These are phyloP conservation scores for Naganishia albida DNA, from an alignment of 1,284 basidiomycete genomes.

Conservation along the genomic window DNA sequence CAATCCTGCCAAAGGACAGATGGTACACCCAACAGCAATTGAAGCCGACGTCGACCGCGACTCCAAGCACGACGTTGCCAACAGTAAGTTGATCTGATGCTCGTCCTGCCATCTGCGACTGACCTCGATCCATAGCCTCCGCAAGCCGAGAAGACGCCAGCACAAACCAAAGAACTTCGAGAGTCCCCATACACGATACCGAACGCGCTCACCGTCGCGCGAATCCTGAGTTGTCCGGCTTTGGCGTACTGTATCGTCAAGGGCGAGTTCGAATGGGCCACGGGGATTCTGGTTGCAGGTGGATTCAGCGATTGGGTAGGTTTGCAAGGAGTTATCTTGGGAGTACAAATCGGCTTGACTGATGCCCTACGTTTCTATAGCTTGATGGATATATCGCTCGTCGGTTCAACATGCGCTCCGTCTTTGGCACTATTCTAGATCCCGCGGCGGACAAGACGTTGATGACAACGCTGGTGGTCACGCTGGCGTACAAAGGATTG, in stretches of 20 bases:
- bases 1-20: neutral
- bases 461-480: constrained; percentile 90
- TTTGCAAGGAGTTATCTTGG: constrained; percentile 19
- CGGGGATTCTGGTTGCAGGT: constrained; percentile 79
- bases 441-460: constrained; percentile 95
- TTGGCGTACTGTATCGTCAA: constrained; percentile 90
- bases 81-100: neutral
- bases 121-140: neutral
- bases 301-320: constrained; percentile 86
- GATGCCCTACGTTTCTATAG: constrained; percentile 54
- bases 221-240: constrained; percentile 83
- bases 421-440: constrained; percentile 91
- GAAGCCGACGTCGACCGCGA: neutral
- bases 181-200: constrained; percentile 97
- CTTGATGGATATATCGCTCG: constrained; percentile 89
- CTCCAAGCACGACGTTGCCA: neutral
- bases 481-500: constrained; percentile 77
- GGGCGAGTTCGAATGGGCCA: constrained; percentile 76
- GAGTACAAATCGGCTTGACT: constrained; percentile 14
- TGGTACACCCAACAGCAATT: neutral
- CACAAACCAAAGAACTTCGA: constrained; percentile 47
- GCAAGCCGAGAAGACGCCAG: neutral
- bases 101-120: neutral
- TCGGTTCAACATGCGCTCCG: constrained; percentile 77
- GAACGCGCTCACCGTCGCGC: constrained; percentile 82